Conservation (phyloP, 345 rosid species). For the Schrenkiella parvula region DNA sequence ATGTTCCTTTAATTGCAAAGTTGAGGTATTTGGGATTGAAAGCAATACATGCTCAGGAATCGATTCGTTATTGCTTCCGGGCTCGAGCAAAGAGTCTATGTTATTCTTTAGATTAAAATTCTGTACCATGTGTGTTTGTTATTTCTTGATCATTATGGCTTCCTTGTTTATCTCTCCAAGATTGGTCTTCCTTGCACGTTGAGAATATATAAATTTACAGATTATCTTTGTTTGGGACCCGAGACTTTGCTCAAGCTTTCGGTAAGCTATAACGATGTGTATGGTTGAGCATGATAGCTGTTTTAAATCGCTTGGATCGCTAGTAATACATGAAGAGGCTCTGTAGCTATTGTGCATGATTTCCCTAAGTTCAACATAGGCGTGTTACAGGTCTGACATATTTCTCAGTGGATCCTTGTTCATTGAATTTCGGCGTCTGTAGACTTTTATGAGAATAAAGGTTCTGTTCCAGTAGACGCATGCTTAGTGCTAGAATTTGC, state of each 20-base stretch:
- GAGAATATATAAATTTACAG: background rate
- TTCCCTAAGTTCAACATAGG: background rate
- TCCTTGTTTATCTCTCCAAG: background rate
- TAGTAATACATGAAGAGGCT: background rate
- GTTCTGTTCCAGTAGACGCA: background rate
- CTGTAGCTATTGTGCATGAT: background rate
- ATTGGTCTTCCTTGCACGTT: conserved; percentile 7
- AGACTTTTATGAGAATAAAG: background rate
- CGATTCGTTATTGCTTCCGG: background rate
- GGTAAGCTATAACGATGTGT: background rate
- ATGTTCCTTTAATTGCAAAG: background rate
- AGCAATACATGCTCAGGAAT: background rate
- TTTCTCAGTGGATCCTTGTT: background rate
- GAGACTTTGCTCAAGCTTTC: background rate
- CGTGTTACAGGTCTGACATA: background rate
- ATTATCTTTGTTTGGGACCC: background rate
- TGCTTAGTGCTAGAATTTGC: background rate
- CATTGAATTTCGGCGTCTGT: background rate
- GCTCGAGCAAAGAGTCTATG: background rate
- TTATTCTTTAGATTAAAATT: background rate
- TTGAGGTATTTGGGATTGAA: background rate
- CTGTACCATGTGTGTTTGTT: background rate
- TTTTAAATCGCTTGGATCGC: background rate
- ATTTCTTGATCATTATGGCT: background rate
- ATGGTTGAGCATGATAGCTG: background rate